phyloP scores from a whole-genome alignment of 345 rosid genomes.

The Lepidium africanum region DNA sequence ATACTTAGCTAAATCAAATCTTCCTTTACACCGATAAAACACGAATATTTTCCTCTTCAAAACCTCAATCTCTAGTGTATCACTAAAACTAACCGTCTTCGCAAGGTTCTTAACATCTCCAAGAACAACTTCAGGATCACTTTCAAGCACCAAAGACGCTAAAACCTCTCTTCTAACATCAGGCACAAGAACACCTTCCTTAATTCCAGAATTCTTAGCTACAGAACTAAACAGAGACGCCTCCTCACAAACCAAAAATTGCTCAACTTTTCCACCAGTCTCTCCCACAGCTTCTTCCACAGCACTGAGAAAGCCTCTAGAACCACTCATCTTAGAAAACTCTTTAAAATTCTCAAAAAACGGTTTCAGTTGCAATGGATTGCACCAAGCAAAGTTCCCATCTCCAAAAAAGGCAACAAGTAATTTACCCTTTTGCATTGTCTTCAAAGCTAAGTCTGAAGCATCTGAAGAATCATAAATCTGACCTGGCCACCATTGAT shows the following conservation, averaged over 20 bases:
- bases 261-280: constrained; percentile 52
- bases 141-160: constrained; percentile 25
- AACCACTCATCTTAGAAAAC: constrained; percentile 44
- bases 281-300: constrained; percentile 49
- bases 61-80: constrained; percentile 38
- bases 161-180: constrained; percentile 43
- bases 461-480: constrained; percentile 58
- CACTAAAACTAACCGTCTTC: constrained; percentile 15
- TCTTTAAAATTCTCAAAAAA: constrained; percentile 55
- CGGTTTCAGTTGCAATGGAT: constrained; percentile 61
- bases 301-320: constrained; percentile 43
- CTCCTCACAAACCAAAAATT: constrained; percentile 42
- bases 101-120: constrained; percentile 37
- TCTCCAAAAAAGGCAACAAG: constrained; percentile 81
- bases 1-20: constrained; percentile 27
- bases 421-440: constrained; percentile 38
- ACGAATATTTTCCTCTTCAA: constrained; percentile 55
- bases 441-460: constrained; percentile 55
- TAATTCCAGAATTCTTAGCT: constrained; percentile 56
- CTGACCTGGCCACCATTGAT: constrained; percentile 96
- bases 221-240: constrained; percentile 28
- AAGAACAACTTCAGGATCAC: constrained; percentile 40
- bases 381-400: constrained; percentile 69
- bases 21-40: constrained; percentile 46
- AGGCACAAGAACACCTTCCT: constrained; percentile 57